Conservation (phyloP, 1,139 yeast genomes). For the Zygosaccharomyces sapae region DNA sequence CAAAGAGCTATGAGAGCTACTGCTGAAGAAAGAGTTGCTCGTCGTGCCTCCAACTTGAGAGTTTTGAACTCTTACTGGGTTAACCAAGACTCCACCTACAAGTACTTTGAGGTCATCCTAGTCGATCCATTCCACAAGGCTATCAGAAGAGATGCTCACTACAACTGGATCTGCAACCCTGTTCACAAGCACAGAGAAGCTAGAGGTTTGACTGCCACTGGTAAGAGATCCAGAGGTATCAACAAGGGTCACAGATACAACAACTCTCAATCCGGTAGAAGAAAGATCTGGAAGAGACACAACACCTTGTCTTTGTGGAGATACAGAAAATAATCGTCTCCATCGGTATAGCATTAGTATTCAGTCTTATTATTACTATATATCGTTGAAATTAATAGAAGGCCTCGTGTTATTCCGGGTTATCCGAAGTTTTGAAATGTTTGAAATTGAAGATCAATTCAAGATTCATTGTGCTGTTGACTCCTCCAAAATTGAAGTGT, state of each 20-base stretch:
- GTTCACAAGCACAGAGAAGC: constrained; percentile 99
- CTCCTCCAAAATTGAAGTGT: not conserved
- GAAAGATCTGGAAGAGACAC: constrained; percentile 99
- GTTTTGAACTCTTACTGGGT: constrained; percentile 99
- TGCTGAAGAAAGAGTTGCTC: constrained; percentile 99
- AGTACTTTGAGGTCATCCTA: constrained; percentile 95
- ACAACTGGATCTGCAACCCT: constrained; percentile 99
- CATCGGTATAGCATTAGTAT: constrained; percentile 4
- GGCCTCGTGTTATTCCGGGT: constrained; percentile 6
- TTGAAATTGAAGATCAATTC: not conserved
- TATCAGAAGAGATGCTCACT: constrained; percentile 96
- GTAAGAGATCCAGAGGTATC: constrained; percentile 99
- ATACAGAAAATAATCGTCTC: constrained; percentile 80
- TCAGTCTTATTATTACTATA: constrained; percentile 4
- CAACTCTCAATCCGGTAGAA: constrained; percentile 98
- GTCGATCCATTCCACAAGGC: constrained; percentile 99
- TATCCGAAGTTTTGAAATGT: not conserved
- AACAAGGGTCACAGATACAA: constrained; percentile 99
- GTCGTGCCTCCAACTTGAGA: constrained; percentile 98
- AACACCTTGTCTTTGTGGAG: constrained; percentile 99
- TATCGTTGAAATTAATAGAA: constrained; percentile 7
- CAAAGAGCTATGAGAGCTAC: constrained; percentile 97
- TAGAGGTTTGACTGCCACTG: constrained; percentile 97
- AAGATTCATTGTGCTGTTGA: not conserved
- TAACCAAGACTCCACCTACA: constrained; percentile 99